A percentile compares a stretch with the other conserved stretches of the same genome.
Conservation (phyloP, 768 basidiomycete species). For the Tephrocybe sp. region DNA sequence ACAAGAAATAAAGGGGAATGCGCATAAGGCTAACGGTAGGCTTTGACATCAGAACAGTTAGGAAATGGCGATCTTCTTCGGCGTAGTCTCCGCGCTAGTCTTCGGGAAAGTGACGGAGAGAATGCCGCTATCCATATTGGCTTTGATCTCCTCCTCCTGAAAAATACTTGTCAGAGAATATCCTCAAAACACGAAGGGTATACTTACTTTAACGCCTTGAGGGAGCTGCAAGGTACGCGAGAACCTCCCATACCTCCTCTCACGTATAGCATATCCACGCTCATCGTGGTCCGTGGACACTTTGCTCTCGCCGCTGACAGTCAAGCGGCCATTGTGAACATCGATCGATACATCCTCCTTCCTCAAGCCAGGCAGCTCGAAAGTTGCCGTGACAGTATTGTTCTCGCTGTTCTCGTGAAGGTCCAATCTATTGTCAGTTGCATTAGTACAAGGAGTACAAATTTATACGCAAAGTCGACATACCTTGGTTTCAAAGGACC, state of each 20-base stretch:
- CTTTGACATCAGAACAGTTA: too few species aligned
- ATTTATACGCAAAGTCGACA: background rate
- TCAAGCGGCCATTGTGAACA: slow-evolving; percentile 44
- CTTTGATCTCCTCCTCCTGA: slow-evolving; percentile 45
- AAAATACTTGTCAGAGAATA: background rate
- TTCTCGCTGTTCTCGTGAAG: slow-evolving; percentile 40
- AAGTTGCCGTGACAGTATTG: slow-evolving; percentile 46
- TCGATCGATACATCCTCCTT: slow-evolving; percentile 48
- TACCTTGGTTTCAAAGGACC: slow-evolving; percentile 23
- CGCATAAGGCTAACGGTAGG: too few species aligned
- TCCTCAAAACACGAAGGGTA: background rate
- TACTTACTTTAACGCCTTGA: slow-evolving; percentile 42
- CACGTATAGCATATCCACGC: slow-evolving; percentile 34
- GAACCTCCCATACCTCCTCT: too few species aligned
- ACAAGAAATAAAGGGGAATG: too few species aligned
- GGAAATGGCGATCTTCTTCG: slow-evolving; percentile 41
- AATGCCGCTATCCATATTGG: slow-evolving; percentile 45
- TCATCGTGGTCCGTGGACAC: slow-evolving; percentile 30
- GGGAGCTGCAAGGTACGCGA: slow-evolving; percentile 48
- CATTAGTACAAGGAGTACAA: background rate
- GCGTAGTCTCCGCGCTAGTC: slow-evolving; percentile 37
- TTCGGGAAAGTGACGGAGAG: slow-evolving; percentile 49
- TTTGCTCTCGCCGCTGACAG: slow-evolving; percentile 42
- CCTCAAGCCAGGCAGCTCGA: slow-evolving; percentile 55
- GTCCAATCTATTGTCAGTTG: slow-evolving; percentile 39